phyloP scores from a whole-genome alignment of 441 rosid species.

The Gossypium davidsonii region DNA sequence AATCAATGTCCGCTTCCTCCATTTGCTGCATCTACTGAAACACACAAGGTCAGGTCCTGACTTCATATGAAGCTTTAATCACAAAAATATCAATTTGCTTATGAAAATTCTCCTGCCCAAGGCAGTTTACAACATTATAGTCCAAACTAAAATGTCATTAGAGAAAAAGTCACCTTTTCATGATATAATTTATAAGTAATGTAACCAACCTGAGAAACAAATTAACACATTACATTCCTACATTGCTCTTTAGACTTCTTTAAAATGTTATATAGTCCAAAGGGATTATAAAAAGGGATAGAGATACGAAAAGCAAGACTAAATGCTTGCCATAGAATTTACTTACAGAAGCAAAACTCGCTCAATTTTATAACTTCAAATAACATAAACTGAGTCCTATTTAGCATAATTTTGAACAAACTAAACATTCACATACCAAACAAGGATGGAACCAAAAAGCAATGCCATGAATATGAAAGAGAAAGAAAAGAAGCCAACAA shows the following conservation, averaged over 20 bases:
- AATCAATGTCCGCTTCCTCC: slow-evolving; percentile 62
- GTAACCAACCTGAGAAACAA: background rate
- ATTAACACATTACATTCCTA: background rate
- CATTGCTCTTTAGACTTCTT: background rate
- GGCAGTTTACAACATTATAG: background rate
- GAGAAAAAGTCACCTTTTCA: background rate
- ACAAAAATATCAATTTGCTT: background rate
- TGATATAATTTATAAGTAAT: background rate
- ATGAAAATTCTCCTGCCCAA: background rate
- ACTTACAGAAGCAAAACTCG: background rate
- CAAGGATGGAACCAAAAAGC: background rate
- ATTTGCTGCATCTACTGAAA: slow-evolving; percentile 17
- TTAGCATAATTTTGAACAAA: background rate
- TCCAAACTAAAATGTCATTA: background rate
- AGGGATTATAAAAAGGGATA: background rate
- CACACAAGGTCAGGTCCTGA: background rate
- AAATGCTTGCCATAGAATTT: background rate
- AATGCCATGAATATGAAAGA: background rate
- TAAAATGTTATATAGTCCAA: background rate
- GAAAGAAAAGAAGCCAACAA: background rate
- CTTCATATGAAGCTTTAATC: background rate
- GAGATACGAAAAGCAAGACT: background rate
- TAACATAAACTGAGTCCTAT: background rate
- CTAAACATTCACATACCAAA: background rate
- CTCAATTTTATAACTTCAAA: background rate